A percentile compares a stretch with the other conserved stretches of the same genome.
Conservation (phyloP, 768 basidiomycete species). For the Russula emetica region DNA sequence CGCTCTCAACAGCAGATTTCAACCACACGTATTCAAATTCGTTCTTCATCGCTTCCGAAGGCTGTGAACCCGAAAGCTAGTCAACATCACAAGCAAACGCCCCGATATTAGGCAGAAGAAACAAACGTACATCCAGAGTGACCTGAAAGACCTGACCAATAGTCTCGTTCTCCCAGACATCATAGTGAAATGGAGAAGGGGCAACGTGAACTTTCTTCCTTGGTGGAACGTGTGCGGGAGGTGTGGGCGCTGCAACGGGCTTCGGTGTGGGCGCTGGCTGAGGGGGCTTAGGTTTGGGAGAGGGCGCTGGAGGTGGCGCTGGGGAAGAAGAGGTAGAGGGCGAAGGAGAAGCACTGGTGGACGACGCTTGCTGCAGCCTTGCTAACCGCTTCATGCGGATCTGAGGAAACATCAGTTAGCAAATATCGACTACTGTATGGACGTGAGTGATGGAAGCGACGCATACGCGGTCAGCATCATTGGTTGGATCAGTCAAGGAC, state of each 20-base stretch:
- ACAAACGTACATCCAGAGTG: conserved; percentile 65
- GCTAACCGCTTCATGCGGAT: conserved; percentile 91
- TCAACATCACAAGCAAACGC: not conserved
- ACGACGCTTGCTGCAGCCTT: conserved; percentile 56
- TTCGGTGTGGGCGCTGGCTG: conserved; percentile 29
- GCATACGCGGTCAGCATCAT: conserved; percentile 76
- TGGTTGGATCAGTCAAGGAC: conserved; percentile 44
- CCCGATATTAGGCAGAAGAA: not conserved
- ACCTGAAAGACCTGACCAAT: conserved; percentile 67
- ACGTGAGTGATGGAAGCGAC: not conserved
- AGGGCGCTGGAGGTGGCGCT: conserved; percentile 32
- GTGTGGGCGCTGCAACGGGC: conserved; percentile 33
- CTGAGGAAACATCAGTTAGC: conserved; percentile 39
- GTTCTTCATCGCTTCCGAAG: conserved; percentile 22
- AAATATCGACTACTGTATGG: not conserved
- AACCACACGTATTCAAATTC: conserved; percentile 27
- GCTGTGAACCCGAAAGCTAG: conserved; percentile 17
- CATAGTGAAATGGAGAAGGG: conserved; percentile 47
- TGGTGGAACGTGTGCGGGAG: conserved; percentile 34
- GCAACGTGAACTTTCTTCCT: conserved; percentile 47
- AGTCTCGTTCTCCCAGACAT: conserved; percentile 70
- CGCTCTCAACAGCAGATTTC: conserved; percentile 25
- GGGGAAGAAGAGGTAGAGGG: conserved; percentile 38
- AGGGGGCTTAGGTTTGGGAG: conserved; percentile 34
- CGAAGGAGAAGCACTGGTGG: conserved; percentile 31